Evolutionary conservation across 2,329 filamentous ascomycete species (phyloP), one percentile per base, ranked within the genome.

Genomic region (Stemphylium lycopersici): DNA sequence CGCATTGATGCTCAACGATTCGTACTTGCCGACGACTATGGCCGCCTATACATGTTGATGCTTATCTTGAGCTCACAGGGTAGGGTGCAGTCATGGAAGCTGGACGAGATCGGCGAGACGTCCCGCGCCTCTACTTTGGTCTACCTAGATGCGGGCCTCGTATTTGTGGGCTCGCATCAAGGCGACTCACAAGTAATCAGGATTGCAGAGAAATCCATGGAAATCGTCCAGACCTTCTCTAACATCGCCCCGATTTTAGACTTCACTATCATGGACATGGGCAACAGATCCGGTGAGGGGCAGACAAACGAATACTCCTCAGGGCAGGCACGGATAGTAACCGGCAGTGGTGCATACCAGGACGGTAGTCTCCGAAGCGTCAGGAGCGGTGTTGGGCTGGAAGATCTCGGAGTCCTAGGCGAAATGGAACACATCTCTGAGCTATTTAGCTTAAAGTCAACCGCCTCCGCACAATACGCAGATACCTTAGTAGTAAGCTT

Each of bases 201-300:
- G 43, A 83, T 92, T 48, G 74, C 79, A 39, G 81, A 84, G 47
- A 80, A 88, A 29, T 83, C 81, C 0, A 80, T 93, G 55, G 80
- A 87, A 42, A 75, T 93, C 4, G 74, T 95, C 8, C 91, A 96
- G 69, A 89, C 86, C 0, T 81, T 96, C 51, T 79, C 85, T 3
- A 99, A 96, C 69, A 91, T 98, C 65, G 92, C 90, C 0, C 95
- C 95, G 0, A 90, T 99, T 37, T 78, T 98, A 34, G 95, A 99
- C 71, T 97, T 99, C 65, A 88, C 90, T 1, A 86, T 99, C 13
- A 96, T 98, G 91, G 95, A 98, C 68, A 90, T 98, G 82, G 93
- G 93, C 0, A 93, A 91, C 64, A 83, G 91, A 51, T 88, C 90
- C 55, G 88, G 88, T 18, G 89, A 95, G 59, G 86, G 83, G 7